A percentile compares a stretch with the other conserved stretches of the same genome.
These are phyloP conservation scores for Podaxis sp. DNA, from an alignment of 768 basidiomycete genomes.

Conservation along the genomic window DNA sequence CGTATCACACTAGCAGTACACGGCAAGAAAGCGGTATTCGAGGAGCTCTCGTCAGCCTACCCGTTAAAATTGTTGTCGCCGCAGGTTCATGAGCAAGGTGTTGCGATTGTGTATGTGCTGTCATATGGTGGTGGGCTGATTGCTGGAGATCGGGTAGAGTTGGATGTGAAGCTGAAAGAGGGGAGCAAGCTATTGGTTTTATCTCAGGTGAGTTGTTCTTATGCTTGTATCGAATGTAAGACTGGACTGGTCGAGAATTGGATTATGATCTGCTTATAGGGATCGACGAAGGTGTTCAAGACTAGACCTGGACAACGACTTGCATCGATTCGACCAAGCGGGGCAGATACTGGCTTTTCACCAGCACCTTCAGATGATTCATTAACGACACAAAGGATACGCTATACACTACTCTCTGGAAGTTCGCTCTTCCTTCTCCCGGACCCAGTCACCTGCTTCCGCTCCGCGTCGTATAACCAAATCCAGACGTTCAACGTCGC, in stretches of 20 bases:
- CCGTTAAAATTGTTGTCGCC: constrained; percentile 89
- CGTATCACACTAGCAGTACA: constrained; percentile 53
- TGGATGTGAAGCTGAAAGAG: constrained; percentile 59
- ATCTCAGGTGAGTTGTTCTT: constrained; percentile 67
- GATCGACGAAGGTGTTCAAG: constrained; percentile 95
- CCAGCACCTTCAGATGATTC: constrained; percentile 14
- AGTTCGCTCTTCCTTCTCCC: constrained; percentile 80
- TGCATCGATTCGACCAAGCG: constrained; percentile 34
- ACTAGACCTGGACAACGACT: constrained; percentile 58
- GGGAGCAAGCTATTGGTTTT: constrained; percentile 66
- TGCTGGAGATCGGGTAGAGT: constrained; percentile 71
- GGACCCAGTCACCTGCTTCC: constrained; percentile 92
- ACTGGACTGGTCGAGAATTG: background rate
- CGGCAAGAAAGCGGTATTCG: constrained; percentile 60
- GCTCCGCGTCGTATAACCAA: constrained; percentile 79
- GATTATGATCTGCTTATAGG: constrained; percentile 40
- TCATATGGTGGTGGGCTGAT: constrained; percentile 93
- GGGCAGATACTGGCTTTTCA: background rate
- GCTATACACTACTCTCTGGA: constrained; percentile 48
- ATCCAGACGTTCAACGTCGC: constrained; percentile 74
- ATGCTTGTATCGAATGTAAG: background rate
- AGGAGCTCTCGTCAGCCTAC: constrained; percentile 76
- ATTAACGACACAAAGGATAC: constrained; percentile 62
- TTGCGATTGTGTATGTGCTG: constrained; percentile 75
- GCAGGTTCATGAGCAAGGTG: constrained; percentile 40